Percentiles rank a stretch among this genome's conserved stretches.
Evolutionary conservation across 129 eudicot genomes (phyloP).

Genomic region (Flaveria ramosissima): DNA sequence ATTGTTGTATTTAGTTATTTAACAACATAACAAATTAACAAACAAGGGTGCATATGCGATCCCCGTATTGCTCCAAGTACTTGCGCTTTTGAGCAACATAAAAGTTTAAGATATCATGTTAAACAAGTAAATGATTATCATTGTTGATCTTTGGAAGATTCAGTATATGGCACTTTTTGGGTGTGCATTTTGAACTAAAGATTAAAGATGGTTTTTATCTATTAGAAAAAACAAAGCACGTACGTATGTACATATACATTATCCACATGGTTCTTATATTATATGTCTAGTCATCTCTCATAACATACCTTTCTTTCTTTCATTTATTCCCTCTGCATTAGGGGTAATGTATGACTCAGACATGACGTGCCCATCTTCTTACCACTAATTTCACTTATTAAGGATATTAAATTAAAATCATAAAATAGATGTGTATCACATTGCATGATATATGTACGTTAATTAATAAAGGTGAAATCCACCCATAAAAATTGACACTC

Average conservation of each 20-base stretch:
- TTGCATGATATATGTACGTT: not conserved
- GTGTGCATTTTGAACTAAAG: not conserved
- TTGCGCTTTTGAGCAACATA: too few species aligned
- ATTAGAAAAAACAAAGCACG: constrained; percentile 8
- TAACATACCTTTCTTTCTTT: not conserved
- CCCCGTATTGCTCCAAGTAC: too few species aligned
- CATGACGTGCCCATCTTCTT: constrained; percentile 22
- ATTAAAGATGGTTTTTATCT: not conserved
- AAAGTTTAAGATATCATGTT: not conserved
- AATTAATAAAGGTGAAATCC: too few species aligned
- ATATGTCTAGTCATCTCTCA: constrained; percentile 26
- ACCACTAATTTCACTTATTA: constrained; percentile 10
- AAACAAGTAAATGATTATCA: not conserved
- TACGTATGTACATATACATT: not conserved
- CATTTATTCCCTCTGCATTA: constrained; percentile 1
- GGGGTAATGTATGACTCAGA: constrained; percentile 23
- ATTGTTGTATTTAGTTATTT: too few species aligned
- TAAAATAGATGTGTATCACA: constrained; percentile 2
- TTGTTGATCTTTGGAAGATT: not conserved
- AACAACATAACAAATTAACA: too few species aligned
- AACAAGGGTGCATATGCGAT: too few species aligned
- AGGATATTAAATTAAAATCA: not conserved
- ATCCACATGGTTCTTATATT: constrained; percentile 22
- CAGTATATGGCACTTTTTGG: not conserved
- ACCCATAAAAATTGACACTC: too few species aligned